phyloP scores from a whole-genome alignment of 306 rosid species.

The Trichosanthes truncata region DNA sequence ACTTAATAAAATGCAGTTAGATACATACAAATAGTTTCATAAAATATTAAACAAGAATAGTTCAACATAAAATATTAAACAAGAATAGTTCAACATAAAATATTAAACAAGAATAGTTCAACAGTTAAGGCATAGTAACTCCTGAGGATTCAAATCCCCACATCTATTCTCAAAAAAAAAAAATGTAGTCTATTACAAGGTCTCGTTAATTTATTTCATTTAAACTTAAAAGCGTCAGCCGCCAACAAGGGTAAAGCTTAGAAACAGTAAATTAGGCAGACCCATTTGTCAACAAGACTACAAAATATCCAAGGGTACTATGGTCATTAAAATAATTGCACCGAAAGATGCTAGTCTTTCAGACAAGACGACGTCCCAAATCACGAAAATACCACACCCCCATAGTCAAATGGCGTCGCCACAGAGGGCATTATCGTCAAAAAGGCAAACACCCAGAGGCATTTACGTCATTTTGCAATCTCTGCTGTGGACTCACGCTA shows the following conservation, averaged over 20 bases:
- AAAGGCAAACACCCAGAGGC: background rate
- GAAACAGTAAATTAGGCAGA: background rate
- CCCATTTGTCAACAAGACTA: conserved; percentile 2
- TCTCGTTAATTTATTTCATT: background rate
- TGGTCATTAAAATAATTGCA: conserved; percentile 1
- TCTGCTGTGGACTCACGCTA: conserved; percentile 14
- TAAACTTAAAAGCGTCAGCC: background rate
- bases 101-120: background rate
- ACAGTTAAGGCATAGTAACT: background rate
- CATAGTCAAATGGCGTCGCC: background rate
- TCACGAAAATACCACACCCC: conserved; percentile 1
- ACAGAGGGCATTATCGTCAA: conserved; percentile 8
- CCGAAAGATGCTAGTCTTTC: background rate
- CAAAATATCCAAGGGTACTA: conserved; percentile 5
- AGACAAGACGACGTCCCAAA: background rate
- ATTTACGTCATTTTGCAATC: background rate
- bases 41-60: background rate
- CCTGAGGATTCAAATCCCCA: background rate
- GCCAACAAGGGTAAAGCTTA: background rate
- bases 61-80: background rate
- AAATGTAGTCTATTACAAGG: background rate
- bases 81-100: background rate
- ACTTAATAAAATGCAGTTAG: background rate
- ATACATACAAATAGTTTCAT: background rate
- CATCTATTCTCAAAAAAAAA: background rate